Conservation (phyloP, 805 yeast species). For the Candida palmyrensis region DNA sequence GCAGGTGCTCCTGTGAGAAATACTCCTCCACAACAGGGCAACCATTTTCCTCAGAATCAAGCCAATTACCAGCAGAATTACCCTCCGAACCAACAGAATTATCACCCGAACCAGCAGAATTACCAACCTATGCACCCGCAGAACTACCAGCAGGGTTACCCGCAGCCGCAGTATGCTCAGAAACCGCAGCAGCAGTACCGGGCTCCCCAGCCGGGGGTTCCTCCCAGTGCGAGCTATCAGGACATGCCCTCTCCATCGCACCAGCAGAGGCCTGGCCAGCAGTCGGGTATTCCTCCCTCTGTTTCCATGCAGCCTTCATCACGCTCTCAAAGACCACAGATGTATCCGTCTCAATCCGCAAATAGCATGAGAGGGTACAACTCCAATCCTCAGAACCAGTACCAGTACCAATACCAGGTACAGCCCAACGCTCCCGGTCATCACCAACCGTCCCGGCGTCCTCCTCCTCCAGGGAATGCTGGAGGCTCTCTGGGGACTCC, state of each 20-base stretch:
- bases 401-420: constrained; percentile 8
- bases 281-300: constrained; percentile 8
- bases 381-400: constrained; percentile 5
- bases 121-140: constrained; percentile 10
- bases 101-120: constrained; percentile 11
- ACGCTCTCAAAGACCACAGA: constrained; percentile 5
- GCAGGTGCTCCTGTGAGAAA: no score
- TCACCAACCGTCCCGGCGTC: constrained; percentile 1
- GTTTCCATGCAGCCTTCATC: constrained; percentile 4
- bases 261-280: constrained; percentile 1
- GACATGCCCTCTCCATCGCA: constrained; percentile 5
- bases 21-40: constrained; percentile 11
- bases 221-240: constrained; percentile 8
- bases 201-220: constrained; percentile 7
- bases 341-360: constrained; percentile 4
- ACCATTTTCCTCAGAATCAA: constrained; percentile 16
- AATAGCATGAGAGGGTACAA: constrained; percentile 5
- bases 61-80: constrained; percentile 12
- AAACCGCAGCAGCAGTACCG: constrained; percentile 12
- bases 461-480: constrained; percentile 6
- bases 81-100: constrained; percentile 10
- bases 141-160: constrained; percentile 10
- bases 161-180: constrained; percentile 15
- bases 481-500: no score
- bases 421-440: constrained; percentile 4